These are phyloP conservation scores for Erysimum cheiri DNA, from an alignment of 441 rosid species.

Conservation along the genomic window DNA sequence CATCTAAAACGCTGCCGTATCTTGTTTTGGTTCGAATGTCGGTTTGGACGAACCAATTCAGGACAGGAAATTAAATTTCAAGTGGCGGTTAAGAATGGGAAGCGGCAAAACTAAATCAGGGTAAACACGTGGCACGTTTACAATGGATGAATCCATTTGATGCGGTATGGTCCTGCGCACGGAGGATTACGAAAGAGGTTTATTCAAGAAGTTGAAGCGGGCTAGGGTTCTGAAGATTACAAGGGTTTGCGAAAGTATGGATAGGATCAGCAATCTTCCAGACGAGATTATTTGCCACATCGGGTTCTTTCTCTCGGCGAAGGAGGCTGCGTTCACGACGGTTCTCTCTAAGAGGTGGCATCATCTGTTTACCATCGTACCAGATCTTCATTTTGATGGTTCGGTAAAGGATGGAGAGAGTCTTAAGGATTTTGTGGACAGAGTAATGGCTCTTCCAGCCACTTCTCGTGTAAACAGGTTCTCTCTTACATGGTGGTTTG, in stretches of 20 bases:
- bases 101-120: background rate
- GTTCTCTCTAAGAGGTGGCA: background rate
- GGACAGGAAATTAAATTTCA: background rate
- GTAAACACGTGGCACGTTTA: background rate
- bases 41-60: background rate
- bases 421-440: background rate
- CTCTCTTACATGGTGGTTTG: background rate
- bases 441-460: background rate
- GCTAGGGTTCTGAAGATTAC: background rate
- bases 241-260: background rate
- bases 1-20: background rate
- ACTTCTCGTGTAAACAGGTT: background rate
- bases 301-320: background rate
- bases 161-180: background rate
- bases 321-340: background rate
- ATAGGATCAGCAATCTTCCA: background rate
- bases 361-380: background rate
- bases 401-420: background rate
- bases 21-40: background rate
- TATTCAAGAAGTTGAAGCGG: background rate
- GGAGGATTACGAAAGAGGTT: background rate
- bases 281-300: background rate
- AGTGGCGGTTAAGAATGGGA: background rate
- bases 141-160: background rate
- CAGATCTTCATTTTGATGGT: conserved; percentile 11